Percentiles rank a stretch among this genome's conserved stretches.
Evolutionary conservation across 2,329 filamentous ascomycete species (phyloP).

Genomic region (Phialophora expanda): DNA sequence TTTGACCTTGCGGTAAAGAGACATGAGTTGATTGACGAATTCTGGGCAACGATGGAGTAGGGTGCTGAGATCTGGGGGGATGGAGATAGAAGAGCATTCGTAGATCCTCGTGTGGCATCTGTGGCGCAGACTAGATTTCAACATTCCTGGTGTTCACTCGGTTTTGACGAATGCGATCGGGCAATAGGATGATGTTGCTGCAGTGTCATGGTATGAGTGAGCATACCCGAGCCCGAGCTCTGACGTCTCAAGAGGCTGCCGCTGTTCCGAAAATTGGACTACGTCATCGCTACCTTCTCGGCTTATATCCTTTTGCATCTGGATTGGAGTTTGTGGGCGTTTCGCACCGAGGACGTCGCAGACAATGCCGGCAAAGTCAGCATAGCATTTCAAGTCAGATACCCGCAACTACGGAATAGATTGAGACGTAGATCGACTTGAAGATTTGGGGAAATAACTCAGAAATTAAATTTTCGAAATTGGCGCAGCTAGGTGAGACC

Average conservation of each 20-base stretch:
- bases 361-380: background rate
- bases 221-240: background rate
- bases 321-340: background rate
- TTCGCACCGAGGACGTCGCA: background rate
- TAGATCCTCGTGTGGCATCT: conserved; percentile 2
- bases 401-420: background rate
- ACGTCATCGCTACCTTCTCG: background rate
- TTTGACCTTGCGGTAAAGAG: conserved; percentile 54
- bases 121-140: background rate
- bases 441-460: background rate
- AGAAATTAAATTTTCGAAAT: conserved; percentile 6
- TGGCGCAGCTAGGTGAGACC: conserved; percentile 2
- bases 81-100: background rate
- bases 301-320: background rate
- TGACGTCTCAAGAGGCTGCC: background rate
- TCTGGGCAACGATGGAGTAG: conserved; percentile 33
- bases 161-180: too few species aligned
- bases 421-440: background rate
- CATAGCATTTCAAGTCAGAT: background rate
- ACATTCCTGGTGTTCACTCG: background rate
- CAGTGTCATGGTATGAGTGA: conserved; percentile 3
- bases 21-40: conserved; percentile 55
- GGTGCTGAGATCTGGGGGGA: background rate
- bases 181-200: background rate
- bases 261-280: background rate